Conservation (phyloP, 1,139 yeast genomes). For the Magnusiomyces clavatus region DNA sequence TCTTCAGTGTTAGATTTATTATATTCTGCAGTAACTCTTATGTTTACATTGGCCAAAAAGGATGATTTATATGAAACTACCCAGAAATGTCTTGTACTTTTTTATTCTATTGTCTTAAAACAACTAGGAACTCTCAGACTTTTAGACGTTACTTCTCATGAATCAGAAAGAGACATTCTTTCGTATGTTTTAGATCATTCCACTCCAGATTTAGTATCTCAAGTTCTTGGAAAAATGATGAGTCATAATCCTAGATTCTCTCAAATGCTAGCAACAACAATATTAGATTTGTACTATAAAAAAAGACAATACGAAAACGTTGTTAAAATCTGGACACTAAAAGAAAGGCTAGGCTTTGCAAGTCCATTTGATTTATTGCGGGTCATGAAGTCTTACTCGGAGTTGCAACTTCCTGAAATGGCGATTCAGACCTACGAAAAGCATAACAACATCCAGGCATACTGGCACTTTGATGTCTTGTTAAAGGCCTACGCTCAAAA, state of each 20-base stretch:
- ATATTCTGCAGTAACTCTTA: constrained; percentile 8
- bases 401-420: constrained; percentile 35
- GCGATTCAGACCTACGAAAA: constrained; percentile 38
- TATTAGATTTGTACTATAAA: constrained; percentile 16
- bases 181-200: constrained; percentile 6
- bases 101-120: constrained; percentile 10
- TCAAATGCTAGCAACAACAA: constrained; percentile 17
- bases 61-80: background rate
- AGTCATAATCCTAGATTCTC: constrained; percentile 11
- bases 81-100: background rate
- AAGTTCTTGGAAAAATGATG: constrained; percentile 7
- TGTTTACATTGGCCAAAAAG: background rate
- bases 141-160: constrained; percentile 17
- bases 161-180: constrained; percentile 15
- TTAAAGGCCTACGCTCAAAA: constrained; percentile 41
- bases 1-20: constrained; percentile 9
- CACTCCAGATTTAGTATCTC: constrained; percentile 4
- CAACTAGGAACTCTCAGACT: constrained; percentile 23
- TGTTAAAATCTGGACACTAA: constrained; percentile 17
- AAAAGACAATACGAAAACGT: constrained; percentile 6
- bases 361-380: constrained; percentile 22
- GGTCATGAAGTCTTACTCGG: constrained; percentile 40
- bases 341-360: constrained; percentile 12
- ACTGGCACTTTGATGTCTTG: constrained; percentile 23
- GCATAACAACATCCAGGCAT: constrained; percentile 26